Conservation (phyloP, 352 stramenopile genomes). For the Globisporangium spinosum region DNA sequence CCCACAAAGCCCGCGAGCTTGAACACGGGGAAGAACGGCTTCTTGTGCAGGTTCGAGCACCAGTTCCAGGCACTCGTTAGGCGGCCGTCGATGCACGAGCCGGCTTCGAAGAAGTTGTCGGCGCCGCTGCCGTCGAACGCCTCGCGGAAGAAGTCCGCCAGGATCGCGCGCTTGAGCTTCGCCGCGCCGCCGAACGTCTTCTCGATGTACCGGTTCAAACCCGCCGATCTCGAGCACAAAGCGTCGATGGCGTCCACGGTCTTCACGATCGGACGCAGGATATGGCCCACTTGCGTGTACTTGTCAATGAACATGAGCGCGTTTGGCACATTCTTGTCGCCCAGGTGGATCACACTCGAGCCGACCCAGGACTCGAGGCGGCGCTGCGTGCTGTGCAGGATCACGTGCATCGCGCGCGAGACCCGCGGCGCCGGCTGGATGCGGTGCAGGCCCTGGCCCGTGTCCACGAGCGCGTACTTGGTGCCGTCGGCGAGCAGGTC, state of each 20-base stretch:
- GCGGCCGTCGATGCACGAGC: conserved; percentile 94
- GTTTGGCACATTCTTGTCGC: conserved; percentile 98
- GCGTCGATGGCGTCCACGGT: conserved; percentile 71
- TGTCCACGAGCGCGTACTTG: conserved; percentile 91
- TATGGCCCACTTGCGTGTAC: conserved; percentile 93
- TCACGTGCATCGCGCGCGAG: conserved; percentile 93
- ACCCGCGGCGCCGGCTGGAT: conserved; percentile 92
- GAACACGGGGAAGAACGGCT: conserved; percentile 95
- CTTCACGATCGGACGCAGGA: conserved; percentile 86
- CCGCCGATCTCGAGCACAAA: conserved; percentile 42
- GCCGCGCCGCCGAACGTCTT: conserved; percentile 83
- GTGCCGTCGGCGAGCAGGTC: conserved; percentile 84
- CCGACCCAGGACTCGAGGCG: conserved; percentile 88
- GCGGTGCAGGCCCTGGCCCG: conserved; percentile 93
- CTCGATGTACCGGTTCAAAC: conserved; percentile 58
- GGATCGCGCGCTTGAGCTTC: conserved; percentile 87
- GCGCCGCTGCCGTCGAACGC: conserved; percentile 94
- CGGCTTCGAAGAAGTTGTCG: conserved; percentile 95
- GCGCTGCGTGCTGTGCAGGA: conserved; percentile 83
- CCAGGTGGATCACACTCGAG: conserved; percentile 94
- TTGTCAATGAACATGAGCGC: conserved; percentile 99
- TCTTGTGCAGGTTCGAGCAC: conserved; percentile 93
- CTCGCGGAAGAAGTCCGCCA: conserved; percentile 95
- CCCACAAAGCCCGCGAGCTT: conserved; percentile 95
- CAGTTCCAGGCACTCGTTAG: conserved; percentile 98